Evolutionary conservation across 2,329 filamentous ascomycete species (phyloP).

Genomic region (Ophiostoma perfectum): DNA sequence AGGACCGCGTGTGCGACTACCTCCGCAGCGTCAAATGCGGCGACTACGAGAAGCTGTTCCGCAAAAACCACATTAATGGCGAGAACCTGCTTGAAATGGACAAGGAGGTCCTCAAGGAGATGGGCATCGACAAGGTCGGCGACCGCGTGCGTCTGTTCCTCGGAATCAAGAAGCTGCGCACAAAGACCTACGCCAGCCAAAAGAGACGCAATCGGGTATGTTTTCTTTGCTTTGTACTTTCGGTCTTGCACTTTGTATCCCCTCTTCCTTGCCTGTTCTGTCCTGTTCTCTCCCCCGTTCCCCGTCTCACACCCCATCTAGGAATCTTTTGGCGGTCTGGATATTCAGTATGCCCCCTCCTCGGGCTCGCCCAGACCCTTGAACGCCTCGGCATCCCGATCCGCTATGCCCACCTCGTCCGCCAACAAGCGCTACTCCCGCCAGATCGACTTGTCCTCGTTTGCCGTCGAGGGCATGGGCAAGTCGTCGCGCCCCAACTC

Average conservation of each 20-base stretch:
- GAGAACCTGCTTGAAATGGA: slow-evolving; percentile 96
- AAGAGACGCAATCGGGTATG: slow-evolving; percentile 78
- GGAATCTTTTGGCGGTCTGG: slow-evolving; percentile 80
- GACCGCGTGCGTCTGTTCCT: slow-evolving; percentile 89
- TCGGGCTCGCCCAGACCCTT: slow-evolving; percentile 60
- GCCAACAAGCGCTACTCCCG: slow-evolving; percentile 61
- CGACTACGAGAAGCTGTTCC: slow-evolving; percentile 81
- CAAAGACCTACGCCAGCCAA: slow-evolving; percentile 67
- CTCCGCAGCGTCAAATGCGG: slow-evolving; percentile 84
- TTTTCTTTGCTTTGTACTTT: background rate
- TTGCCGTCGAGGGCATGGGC: slow-evolving; percentile 40
- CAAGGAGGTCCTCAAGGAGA: slow-evolving; percentile 91
- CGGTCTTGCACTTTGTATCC: slow-evolving; percentile 16
- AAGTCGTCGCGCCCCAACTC: slow-evolving; percentile 67
- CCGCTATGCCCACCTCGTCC: slow-evolving; percentile 35
- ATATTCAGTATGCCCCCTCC: slow-evolving; percentile 57
- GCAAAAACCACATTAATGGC: slow-evolving; percentile 93
- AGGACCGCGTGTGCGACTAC: slow-evolving; percentile 87
- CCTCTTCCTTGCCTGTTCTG: background rate
- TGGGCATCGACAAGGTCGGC: slow-evolving; percentile 96
- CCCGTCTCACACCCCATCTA: slow-evolving; percentile 34
- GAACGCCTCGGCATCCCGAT: slow-evolving; percentile 46
- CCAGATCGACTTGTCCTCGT: slow-evolving; percentile 47
- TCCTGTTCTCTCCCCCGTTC: slow-evolving; percentile 9
- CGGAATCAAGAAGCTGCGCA: slow-evolving; percentile 76